Evolutionary conservation across 2,329 filamentous ascomycete species (phyloP).

Genomic region (Hansfordia pulvinata): DNA sequence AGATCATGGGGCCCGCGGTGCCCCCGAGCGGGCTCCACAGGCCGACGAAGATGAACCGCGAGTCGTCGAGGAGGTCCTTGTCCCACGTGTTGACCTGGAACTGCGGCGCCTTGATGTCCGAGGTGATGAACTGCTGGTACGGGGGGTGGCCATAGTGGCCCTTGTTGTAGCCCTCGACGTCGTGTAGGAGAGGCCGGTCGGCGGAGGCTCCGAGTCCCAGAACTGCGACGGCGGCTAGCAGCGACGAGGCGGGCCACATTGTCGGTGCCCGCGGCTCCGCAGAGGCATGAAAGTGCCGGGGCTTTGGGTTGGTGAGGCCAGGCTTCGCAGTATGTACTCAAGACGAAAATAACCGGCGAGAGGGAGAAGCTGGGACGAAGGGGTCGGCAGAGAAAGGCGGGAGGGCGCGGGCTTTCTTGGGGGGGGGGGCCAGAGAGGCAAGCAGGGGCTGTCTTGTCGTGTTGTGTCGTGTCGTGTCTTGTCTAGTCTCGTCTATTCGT

Average conservation of each 20-base stretch:
- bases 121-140: conserved; percentile 18
- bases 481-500: no score
- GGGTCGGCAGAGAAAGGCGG: no score
- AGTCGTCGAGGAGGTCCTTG: conserved; percentile 10
- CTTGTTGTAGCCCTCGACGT: conserved; percentile 14
- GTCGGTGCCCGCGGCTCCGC: conserved; percentile 1
- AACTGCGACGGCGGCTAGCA: conserved; percentile 22
- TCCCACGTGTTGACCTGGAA: conserved; percentile 20
- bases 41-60: conserved; percentile 19
- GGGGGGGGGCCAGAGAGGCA: no score
- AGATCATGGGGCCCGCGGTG: conserved; percentile 19
- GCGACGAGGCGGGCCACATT: conserved; percentile 20
- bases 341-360: no score
- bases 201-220: conserved; percentile 5
- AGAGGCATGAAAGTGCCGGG: no score
- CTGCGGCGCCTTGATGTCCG: conserved; percentile 17
- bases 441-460: no score
- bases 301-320: no score
- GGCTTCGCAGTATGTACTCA: no score
- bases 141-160: conserved; percentile 14
- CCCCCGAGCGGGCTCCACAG: conserved; percentile 7
- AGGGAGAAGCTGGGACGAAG: no score
- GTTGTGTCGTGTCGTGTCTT: no score
- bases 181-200: conserved; percentile 12
- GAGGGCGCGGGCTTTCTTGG: no score